These are phyloP conservation scores for Solanum aculeatissimum DNA, from an alignment of 305 asterid genomes.

Conservation along the genomic window DNA sequence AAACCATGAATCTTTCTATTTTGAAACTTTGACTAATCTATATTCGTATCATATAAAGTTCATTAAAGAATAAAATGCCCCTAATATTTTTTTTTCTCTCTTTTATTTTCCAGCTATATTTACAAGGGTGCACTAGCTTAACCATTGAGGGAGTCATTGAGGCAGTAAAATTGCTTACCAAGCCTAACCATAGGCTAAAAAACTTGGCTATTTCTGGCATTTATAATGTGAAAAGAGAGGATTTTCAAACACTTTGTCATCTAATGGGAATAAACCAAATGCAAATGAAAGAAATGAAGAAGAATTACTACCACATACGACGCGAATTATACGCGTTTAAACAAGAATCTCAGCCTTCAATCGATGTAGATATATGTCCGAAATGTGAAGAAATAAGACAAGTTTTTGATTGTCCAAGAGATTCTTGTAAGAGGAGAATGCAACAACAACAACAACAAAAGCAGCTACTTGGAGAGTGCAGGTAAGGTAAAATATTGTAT, in stretches of 20 bases:
- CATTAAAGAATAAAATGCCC: background rate
- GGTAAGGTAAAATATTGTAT: background rate
- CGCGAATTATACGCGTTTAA: background rate
- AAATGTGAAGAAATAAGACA: slow-evolving; percentile 31
- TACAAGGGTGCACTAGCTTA: slow-evolving; percentile 60
- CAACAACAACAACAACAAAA: background rate
- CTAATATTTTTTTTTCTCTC: too few species aligned
- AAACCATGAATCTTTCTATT: background rate
- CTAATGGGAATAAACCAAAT: slow-evolving; percentile 18
- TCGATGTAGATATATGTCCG: slow-evolving; percentile 57
- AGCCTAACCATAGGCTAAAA: slow-evolving; percentile 14
- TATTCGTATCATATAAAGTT: background rate
- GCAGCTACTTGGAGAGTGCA: background rate
- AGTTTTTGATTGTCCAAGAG: slow-evolving; percentile 53
- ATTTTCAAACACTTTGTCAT: slow-evolving; percentile 26
- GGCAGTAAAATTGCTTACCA: slow-evolving; percentile 37
- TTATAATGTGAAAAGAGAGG: slow-evolving; percentile 19
- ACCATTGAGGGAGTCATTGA: slow-evolving; percentile 45
- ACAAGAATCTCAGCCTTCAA: slow-evolving; percentile 1
- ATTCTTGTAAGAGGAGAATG: slow-evolving; percentile 12
- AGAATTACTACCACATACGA: slow-evolving; percentile 24
- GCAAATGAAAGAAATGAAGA: background rate
- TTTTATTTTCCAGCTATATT: slow-evolving; percentile 35
- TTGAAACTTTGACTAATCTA: background rate
- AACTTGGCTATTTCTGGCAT: slow-evolving; percentile 45